Evolutionary conservation across 129 eudicot genomes (phyloP).

Genomic region (Kitagawia praeruptora): DNA sequence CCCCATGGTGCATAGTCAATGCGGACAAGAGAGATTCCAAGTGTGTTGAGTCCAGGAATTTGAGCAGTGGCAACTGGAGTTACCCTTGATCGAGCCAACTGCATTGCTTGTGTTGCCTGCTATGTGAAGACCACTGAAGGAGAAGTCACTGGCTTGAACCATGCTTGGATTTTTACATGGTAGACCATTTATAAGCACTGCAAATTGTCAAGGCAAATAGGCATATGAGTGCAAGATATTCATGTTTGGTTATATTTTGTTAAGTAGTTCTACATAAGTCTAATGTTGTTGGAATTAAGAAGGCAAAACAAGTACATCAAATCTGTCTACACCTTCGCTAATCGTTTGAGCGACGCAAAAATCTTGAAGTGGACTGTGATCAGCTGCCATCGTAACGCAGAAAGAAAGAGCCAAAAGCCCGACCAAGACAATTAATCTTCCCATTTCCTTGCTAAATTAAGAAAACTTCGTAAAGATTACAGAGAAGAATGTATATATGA

Average conservation of each 20-base stretch:
- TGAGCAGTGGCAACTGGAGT: neutral
- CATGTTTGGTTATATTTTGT: too few species aligned
- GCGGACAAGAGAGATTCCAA: conserved; percentile 12
- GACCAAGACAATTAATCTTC: neutral
- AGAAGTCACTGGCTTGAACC: conserved; percentile 13
- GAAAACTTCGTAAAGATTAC: neutral
- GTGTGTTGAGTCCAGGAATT: conserved; percentile 17
- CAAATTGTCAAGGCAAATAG: too few species aligned
- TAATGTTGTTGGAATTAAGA: too few species aligned
- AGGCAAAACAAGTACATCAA: too few species aligned
- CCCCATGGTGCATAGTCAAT: conserved; percentile 12
- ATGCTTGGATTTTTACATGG: conserved; percentile 10
- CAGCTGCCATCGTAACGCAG: neutral
- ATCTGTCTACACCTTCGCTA: neutral
- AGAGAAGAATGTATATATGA: neutral
- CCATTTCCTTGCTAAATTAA: neutral
- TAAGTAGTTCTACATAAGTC: too few species aligned
- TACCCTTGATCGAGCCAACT: conserved; percentile 5
- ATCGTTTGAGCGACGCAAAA: neutral
- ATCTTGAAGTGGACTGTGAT: neutral
- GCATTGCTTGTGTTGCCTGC: conserved; percentile 12
- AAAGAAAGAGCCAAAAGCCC: neutral
- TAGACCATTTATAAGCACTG: neutral
- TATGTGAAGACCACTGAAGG: conserved; percentile 9
- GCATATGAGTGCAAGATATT: too few species aligned